phyloP scores from a whole-genome alignment of 371 early-diverging fungal genomes.

The Zychaea mexicana region DNA sequence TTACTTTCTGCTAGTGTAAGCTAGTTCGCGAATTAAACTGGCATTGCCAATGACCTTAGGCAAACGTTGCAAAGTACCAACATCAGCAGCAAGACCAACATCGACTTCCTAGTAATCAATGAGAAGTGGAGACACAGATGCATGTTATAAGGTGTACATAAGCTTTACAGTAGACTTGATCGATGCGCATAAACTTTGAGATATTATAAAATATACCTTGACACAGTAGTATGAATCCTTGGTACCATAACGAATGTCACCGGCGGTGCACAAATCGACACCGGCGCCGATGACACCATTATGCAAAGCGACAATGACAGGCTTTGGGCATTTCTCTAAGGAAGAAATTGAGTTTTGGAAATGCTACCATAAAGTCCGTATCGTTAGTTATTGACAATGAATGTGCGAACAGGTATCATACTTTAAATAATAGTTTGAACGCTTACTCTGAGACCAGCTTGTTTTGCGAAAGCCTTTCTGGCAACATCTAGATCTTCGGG shows the following conservation, averaged over 20 bases:
- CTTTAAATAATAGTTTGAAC: background rate
- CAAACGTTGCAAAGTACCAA: slow-evolving; percentile 91
- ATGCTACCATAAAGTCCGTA: no score
- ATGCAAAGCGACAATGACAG: slow-evolving; percentile 91
- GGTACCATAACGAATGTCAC: slow-evolving; percentile 85
- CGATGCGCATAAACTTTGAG: background rate
- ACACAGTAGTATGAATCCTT: slow-evolving; percentile 83
- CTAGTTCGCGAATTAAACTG: slow-evolving; percentile 88
- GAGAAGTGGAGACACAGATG: no score
- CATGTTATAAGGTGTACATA: background rate
- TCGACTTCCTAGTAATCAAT: slow-evolving; percentile 69
- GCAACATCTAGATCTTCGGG: background rate
- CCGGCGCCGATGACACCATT: slow-evolving; percentile 90
- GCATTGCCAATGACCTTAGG: slow-evolving; percentile 93
- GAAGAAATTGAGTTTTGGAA: background rate
- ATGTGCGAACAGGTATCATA: background rate
- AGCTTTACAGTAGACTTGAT: background rate
- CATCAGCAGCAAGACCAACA: slow-evolving; percentile 88
- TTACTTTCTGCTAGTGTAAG: slow-evolving; percentile 79
- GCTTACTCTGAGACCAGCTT: background rate
- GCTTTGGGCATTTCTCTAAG: background rate
- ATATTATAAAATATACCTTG: slow-evolving; percentile 51
- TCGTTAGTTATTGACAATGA: background rate
- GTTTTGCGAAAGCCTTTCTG: background rate
- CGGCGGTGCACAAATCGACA: slow-evolving; percentile 86